Evolutionary conservation across 352 stramenopile species (phyloP), one percentile per base, ranked within the genome.

Genomic region (Pythium rhizo-oryzae): DNA sequence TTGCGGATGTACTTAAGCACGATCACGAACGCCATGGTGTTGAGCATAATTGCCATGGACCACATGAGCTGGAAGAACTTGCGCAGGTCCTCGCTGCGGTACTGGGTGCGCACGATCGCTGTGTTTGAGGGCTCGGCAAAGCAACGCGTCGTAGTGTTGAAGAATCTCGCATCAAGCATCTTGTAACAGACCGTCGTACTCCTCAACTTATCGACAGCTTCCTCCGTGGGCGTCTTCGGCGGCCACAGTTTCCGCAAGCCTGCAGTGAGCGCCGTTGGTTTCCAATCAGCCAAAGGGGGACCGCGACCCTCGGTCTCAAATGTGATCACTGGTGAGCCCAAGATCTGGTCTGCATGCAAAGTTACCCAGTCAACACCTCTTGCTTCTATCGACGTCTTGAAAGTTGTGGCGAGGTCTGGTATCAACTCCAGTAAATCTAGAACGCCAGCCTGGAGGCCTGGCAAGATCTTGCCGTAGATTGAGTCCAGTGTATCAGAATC

Each of bases 1-100:
- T 82, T 80, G 58, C 72, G 68, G 9, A 83, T 65, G 59, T 85
- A 85, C 67, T 80, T 85, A 59, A 80, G 55, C 33, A 85, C 67
- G 52, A 83, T 44, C 3, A 75, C 62, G 21, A 76, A 59, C 18
- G 76, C 76, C 53, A 85, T 79, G 12, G 78, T 83, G 64, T 85
- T 85, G 65, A 85, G 78, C 71, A 82, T 70, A 21, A 82, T 49
- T 3, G 65, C 57, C 62, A 82, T 70, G 12, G 78, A 80, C 76
- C 76, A 85, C 44, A 67, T 55, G 21, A 65, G 68, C 53, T 80
- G 62, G 41, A 85, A 80, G 41, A 85, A 83, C 51, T 66, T 69
- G 65, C 78, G 76, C 74, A 85, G 69, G 24, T 37, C 28, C 62
- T 83, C 75, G 64, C 50, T 71, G 43, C 21, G 73, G 46, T 43